Percentiles rank a stretch among this genome's conserved stretches.
phyloP scores from a whole-genome alignment of 495 filamentous ascomycete species.

The Hyaloscypha variabilis region DNA sequence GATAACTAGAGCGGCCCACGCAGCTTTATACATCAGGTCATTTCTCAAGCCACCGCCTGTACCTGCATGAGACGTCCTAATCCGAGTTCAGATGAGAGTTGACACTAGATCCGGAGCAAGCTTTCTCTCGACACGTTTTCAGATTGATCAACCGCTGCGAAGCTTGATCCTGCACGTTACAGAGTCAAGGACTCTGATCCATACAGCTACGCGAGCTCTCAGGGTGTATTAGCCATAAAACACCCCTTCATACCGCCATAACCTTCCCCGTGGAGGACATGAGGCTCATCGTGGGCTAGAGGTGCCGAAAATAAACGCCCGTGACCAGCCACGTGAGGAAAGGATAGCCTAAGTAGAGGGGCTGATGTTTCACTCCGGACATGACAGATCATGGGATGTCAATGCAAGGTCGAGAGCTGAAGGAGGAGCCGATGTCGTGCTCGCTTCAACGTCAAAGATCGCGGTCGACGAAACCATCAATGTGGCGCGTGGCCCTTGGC shows the following conservation, averaged over 20 bases:
- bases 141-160: constrained; percentile 17
- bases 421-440: constrained; percentile 3
- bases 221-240: constrained; percentile 10
- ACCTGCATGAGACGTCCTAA: constrained; percentile 2
- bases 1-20: neutral
- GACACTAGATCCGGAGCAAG: neutral
- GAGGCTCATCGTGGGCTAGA: constrained; percentile 9
- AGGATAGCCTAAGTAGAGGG: neutral
- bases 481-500: neutral
- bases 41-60: neutral
- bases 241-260: constrained; percentile 5
- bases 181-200: neutral
- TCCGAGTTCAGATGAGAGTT: constrained; percentile 1
- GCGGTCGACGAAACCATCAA: neutral
- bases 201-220: neutral
- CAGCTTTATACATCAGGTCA: constrained; percentile 25
- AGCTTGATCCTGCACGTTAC: neutral
- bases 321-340: neutral
- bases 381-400: neutral
- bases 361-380: neutral
- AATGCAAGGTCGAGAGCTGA: neutral
- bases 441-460: neutral
- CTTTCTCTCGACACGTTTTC: constrained; percentile 7
- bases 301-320: neutral
- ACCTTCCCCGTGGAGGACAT: constrained; percentile 5